A percentile compares a stretch with the other conserved stretches of the same genome.
phyloP scores from a whole-genome alignment of 2,329 filamentous ascomycete species.

The Aspergillus sp. region DNA sequence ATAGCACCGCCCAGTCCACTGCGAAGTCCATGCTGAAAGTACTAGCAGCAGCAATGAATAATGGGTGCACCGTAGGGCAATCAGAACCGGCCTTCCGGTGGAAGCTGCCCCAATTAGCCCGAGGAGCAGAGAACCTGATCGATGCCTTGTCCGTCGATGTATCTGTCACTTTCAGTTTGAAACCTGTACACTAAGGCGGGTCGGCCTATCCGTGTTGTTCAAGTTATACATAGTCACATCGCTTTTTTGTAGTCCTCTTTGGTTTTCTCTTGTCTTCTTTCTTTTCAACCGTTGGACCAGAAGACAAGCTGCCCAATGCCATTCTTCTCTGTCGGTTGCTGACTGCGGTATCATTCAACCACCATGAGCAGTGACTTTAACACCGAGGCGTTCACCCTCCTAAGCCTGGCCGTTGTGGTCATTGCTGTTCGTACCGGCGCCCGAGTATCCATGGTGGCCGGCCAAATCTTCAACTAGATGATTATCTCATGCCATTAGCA shows the following conservation, averaged over 20 bases:
- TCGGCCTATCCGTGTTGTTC: background rate
- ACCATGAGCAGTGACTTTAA: constrained; percentile 25
- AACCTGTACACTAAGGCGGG: background rate
- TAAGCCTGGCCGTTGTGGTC: constrained; percentile 43
- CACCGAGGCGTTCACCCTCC: constrained; percentile 44
- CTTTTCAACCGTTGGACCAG: no score
- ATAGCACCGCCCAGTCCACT: no score
- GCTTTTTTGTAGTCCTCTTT: background rate
- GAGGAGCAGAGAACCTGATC: no score
- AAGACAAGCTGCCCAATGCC: no score
- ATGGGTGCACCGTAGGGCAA: no score
- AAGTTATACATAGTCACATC: background rate
- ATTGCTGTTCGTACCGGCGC: constrained; percentile 46
- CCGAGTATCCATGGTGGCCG: constrained; percentile 41
- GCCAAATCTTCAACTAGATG: constrained; percentile 47
- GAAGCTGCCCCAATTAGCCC: no score
- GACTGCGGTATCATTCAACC: background rate
- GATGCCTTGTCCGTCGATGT: background rate
- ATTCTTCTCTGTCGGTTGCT: background rate
- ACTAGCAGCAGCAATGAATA: no score
- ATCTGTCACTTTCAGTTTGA: background rate
- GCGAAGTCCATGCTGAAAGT: no score
- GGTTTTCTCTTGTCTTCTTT: background rate
- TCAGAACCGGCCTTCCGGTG: no score
- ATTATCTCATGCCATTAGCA: constrained; percentile 52